Evolutionary conservation across 2,329 filamentous ascomycete genomes (phyloP), one percentile per base, ranked within the genome.

Genomic region (Colletotrichum theobromicola): DNA sequence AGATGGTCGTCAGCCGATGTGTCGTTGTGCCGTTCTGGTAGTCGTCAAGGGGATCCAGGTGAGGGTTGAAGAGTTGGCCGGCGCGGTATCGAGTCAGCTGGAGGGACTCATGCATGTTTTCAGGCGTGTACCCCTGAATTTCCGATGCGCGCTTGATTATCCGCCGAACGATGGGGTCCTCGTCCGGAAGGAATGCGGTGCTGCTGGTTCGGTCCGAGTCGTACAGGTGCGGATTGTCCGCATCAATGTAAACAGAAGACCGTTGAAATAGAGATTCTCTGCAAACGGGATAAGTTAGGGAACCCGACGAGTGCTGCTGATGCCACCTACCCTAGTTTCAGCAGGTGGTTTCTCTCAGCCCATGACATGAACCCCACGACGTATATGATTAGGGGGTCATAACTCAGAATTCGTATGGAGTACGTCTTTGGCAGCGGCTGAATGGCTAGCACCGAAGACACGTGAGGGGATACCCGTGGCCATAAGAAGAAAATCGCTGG

Each of bases 361-460:
- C 68, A 71, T 12, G 68, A 71, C 2, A 71, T n/a, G 10, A 66
- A 67, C 2, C 62, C 61, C 15, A 71, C 61, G 16, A 71, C 16
- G 12, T 71, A 71, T 13, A 71, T 67, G 1, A 71, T 67, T 24
- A 71, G 62, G 10, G 68, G 68, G 5, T 71, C 68, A 21, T 71
- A 71, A 9, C 61, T 66, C 7, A 64, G 28, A 2, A 64, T 64
- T 1, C 58, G 42, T 4, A 69, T 69, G 6, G 66, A 69, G 15
- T 69, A 69, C 0, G 66, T 50, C 35, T 62, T 69, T 7, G 66
- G 66, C 1, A 34, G 5, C 2, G 66, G 66, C 57, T 69, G 34
- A 12, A 69, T 8, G 12, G 35, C 10, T 6, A 69, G 35, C n/a
- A 62, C 32, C 2, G 57, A 50, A 2, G 28, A 61, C 9, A 62